These are phyloP conservation scores for Trametes cingulata DNA, from an alignment of 768 basidiomycete genomes.

Conservation along the genomic window DNA sequence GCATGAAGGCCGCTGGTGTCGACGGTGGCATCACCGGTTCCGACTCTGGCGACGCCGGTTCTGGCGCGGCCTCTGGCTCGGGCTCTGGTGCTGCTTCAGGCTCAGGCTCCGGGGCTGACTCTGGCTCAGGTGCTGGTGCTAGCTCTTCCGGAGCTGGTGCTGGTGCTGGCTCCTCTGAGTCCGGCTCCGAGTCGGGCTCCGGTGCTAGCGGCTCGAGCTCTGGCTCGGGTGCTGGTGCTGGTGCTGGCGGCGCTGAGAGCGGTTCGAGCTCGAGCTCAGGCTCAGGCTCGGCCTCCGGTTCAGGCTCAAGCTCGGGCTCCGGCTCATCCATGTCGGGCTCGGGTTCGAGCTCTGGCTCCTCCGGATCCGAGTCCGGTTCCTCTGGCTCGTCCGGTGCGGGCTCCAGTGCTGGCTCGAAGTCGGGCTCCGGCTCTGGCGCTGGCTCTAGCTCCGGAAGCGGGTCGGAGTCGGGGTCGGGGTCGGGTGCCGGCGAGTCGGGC, in stretches of 20 bases:
- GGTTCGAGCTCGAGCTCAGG: background rate
- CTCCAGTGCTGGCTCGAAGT: background rate
- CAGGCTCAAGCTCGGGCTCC: background rate
- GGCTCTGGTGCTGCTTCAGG: background rate
- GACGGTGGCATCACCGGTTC: constrained; percentile 25
- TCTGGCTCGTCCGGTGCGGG: background rate
- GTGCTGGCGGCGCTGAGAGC: background rate
- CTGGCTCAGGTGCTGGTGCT: background rate
- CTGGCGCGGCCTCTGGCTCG: too few species aligned
- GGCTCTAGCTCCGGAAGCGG: background rate
- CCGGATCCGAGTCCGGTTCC: background rate
- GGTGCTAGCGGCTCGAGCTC: background rate
- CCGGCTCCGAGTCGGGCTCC: background rate
- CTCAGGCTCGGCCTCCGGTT: background rate
- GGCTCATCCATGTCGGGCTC: background rate
- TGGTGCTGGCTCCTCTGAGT: background rate
- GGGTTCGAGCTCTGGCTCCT: background rate
- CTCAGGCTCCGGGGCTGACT: background rate
- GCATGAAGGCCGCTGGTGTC: constrained; percentile 39
- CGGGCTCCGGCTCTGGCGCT: background rate
- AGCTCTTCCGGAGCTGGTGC: background rate
- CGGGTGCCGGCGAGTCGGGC: background rate
- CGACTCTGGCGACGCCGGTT: background rate
- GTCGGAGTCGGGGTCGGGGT: background rate
- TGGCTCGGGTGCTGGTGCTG: background rate